Base-by-base conservation (phyloP, 768 basidiomycete genomes). In the Porpolomopsis calyptriformis region DNA sequence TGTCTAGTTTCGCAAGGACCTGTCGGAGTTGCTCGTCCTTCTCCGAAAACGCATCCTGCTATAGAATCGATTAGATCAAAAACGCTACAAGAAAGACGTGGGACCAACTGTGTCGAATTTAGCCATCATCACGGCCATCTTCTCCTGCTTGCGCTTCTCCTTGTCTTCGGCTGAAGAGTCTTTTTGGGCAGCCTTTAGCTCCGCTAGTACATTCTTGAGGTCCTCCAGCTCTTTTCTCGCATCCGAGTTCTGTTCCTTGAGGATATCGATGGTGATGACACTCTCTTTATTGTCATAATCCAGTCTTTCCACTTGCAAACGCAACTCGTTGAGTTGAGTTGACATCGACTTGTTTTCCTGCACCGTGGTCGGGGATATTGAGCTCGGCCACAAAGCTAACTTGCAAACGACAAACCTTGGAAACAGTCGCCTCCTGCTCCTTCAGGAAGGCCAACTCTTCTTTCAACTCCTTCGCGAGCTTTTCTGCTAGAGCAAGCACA, bases 81-180 rank as follows among this genome's bases (percentile, higher is more conserved):
- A 45, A 27, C 47, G 40, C 39, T 14, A 47, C 35, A 26, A 47
- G 29, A 14, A 38, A 45, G 4, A 22, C 35, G 43, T 39, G 26
- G 39, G 39, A 68, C 85, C 57, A 53, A 94, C 94, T 51, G 85
- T 76, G 65, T 98, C 93, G 55, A 99, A 94, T 64, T 94, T 93
- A 48, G 94, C 90, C 94, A 99, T 97, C 90, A 99, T 96, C 53
- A 92, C 72, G 7, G 90, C 92, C 87, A 99, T 89, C 75, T 97
- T 97, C 71, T 98, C 94, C 58, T 94, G 91, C 65, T 98, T 98
- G 63, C 87, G 80, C 73, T 90, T 96, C 73, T 99, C 96, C 69
- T 93, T 97, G 62, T 97, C 96, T 62, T 98, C 96, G 25, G 82
- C 82, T 31, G 84, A 82, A 12, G 84, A 78, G 49, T 88, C 86